Percentiles rank a stretch among this genome's conserved stretches.
Conservation (phyloP, 169 alveolate genomes). For the Babesia caballi region DNA sequence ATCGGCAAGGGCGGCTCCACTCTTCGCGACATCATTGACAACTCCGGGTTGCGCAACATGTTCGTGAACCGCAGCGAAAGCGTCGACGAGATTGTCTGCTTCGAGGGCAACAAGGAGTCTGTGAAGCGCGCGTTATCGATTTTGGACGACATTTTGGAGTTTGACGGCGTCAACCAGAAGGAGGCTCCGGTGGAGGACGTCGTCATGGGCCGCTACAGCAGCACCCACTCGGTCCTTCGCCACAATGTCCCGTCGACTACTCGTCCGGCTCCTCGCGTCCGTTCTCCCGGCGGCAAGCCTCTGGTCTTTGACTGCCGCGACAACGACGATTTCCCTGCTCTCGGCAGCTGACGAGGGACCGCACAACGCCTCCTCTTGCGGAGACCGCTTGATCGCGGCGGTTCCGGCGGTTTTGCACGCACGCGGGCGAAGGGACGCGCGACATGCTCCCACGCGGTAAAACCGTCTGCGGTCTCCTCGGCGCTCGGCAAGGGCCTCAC, state of each 20-base stretch:
- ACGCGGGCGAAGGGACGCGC: too few relatives aligned
- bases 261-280: neutral
- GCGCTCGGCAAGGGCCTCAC: too few relatives aligned
- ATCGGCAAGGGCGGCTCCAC: slow-evolving; percentile 64
- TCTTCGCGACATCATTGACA: slow-evolving; percentile 17
- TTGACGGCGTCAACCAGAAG: slow-evolving; percentile 41
- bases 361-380: too few relatives aligned
- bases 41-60: slow-evolving; percentile 41
- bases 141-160: slow-evolving; percentile 26
- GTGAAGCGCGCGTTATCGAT: slow-evolving; percentile 18
- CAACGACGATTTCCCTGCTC: slow-evolving; percentile 32
- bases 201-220: slow-evolving; percentile 22
- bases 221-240: slow-evolving; percentile 22
- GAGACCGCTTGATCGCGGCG: too few relatives aligned
- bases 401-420: too few relatives aligned
- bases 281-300: neutral
- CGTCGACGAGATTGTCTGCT: slow-evolving; percentile 21
- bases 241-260: neutral
- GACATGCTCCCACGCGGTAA: too few relatives aligned
- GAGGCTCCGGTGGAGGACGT: neutral
- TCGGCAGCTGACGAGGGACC: too few relatives aligned
- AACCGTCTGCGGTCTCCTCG: too few relatives aligned
- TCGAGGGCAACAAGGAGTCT: slow-evolving; percentile 27
- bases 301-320: slow-evolving; percentile 36
- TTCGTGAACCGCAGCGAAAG: slow-evolving; percentile 37